Evolutionary conservation across 805 yeast genomes (phyloP), one percentile per base, ranked within the genome.

Genomic region (Jamesozyma rosinii): DNA sequence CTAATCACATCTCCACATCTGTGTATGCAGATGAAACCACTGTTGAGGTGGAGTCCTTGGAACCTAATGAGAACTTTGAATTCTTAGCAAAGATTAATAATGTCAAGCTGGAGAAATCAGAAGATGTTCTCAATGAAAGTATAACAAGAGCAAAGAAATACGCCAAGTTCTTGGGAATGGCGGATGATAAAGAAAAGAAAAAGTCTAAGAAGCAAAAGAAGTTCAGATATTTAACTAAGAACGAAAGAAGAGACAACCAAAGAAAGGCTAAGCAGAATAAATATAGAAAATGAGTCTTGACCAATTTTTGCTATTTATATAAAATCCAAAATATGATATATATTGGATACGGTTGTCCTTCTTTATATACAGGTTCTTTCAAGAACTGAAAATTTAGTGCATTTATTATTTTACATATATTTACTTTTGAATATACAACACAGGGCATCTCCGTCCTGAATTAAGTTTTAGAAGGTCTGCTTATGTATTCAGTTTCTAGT

Each of bases 141-240:
- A 78, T 90, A 40, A 72, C 76, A 40, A 72, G 85, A 56, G 97
- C 97, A 1, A 77, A 81, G 53, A 77, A 84, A 58, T 88, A 90
- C 55, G 97, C 95, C 1, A 76, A 75, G 50, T 61, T 77, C 49
- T 64, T 81, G 50, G 78, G 84, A 15, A 74, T 71, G 50, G 62
- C 70, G 35, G 74, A 76, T 42, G 58, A 57, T 27, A 54, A 54
- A 9, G 55, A 49, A 17, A 50, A 55, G 21, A 55, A 56, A 37
- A 47, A 49, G n/a, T 53, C 53, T 29, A 58, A 54, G 36, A 55
- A 51, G 46, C 75, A 71, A 65, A 82, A 81, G 74, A 89, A 89
- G 72, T 88, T 88, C 58, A 77, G 96, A 65, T 90, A 89, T 54
- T 71, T 89, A 61, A 76, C 92, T 40, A 86, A 87, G 62, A 66